A percentile compares a stretch with the other conserved stretches of the same genome.
Conservation (phyloP, 148 eudicot genomes). For the Rheum nobile region DNA sequence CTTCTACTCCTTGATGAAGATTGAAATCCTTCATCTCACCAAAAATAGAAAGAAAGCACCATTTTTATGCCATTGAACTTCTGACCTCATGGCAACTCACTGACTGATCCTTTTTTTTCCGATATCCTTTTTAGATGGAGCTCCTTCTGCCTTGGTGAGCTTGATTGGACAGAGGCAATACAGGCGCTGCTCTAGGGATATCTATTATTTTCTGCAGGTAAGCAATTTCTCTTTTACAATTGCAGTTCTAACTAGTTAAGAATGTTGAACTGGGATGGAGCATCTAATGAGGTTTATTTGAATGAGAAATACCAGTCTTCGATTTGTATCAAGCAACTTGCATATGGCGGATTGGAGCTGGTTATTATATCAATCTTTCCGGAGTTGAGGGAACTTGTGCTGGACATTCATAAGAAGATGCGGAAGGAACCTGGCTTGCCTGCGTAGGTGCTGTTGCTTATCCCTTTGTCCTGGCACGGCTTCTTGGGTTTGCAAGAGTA, state of each 20-base stretch:
- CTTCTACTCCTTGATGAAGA: neutral
- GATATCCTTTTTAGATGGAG: constrained; percentile 72
- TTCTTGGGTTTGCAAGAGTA: neutral
- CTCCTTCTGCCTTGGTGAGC: constrained; percentile 87
- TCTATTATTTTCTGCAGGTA: constrained; percentile 89
- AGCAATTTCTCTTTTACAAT: neutral
- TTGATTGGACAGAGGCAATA: constrained; percentile 90
- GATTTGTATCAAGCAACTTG: constrained; percentile 82
- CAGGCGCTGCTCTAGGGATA: constrained; percentile 71
- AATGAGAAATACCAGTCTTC: constrained; percentile 48
- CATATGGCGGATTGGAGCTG: constrained; percentile 65
- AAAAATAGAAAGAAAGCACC: neutral
- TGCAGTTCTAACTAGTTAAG: too few relatives aligned
- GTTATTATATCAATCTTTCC: constrained; percentile 74
- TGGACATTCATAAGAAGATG: constrained; percentile 51
- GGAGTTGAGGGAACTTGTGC: constrained; percentile 59
- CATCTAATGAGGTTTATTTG: neutral
- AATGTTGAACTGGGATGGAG: neutral
- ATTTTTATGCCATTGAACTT: neutral
- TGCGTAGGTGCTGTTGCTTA: neutral
- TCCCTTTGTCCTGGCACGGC: neutral
- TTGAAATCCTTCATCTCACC: neutral
- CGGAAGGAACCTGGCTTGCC: constrained; percentile 13
- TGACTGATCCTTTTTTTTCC: neutral
- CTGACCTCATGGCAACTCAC: neutral